Conservation (phyloP, 2,329 filamentous ascomycete genomes). For the Intubia oerlemansii region DNA sequence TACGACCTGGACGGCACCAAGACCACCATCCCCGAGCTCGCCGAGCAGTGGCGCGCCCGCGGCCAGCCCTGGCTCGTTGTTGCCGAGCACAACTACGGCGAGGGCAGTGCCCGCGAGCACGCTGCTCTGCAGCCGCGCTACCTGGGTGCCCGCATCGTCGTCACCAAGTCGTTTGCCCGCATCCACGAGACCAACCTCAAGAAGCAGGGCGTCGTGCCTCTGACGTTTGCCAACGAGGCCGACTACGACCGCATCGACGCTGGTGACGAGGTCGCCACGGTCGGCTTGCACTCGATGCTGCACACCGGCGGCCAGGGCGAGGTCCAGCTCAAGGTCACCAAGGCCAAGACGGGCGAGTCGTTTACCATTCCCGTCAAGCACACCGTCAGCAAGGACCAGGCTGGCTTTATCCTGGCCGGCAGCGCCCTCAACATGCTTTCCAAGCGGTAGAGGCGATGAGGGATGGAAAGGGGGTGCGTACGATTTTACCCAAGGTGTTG, state of each 20-base stretch:
- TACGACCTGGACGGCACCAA: conserved; percentile 64
- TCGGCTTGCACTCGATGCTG: conserved; percentile 69
- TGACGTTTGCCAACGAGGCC: conserved; percentile 72
- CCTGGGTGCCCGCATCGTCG: conserved; percentile 63
- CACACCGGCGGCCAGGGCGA: conserved; percentile 56
- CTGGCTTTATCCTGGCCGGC: conserved; percentile 76
- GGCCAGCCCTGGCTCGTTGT: conserved; percentile 77
- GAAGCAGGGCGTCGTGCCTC: conserved; percentile 89
- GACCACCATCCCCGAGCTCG: conserved; percentile 72
- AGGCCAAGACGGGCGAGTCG: conserved; percentile 39
- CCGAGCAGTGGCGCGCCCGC: conserved; percentile 57
- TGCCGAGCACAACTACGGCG: conserved; percentile 91
- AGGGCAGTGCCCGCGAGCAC: conserved; percentile 71
- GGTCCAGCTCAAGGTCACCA: conserved; percentile 46
- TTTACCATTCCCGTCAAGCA: conserved; percentile 61
- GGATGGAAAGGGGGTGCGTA: too few species aligned
- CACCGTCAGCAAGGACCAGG: conserved; percentile 75
- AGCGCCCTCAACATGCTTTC: conserved; percentile 84
- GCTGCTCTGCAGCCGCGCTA: conserved; percentile 71
- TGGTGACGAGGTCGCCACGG: conserved; percentile 63
- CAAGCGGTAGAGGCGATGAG: conserved; percentile 21
- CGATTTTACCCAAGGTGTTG: too few species aligned
- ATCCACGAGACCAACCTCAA: conserved; percentile 89
- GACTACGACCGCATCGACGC: conserved; percentile 75
- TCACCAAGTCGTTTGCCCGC: conserved; percentile 64